Percentiles rank a stretch among this genome's conserved stretches.
phyloP scores from a whole-genome alignment of 805 yeast species.

The baker's yeast (Saccharomyces cerevisiae) region DNA sequence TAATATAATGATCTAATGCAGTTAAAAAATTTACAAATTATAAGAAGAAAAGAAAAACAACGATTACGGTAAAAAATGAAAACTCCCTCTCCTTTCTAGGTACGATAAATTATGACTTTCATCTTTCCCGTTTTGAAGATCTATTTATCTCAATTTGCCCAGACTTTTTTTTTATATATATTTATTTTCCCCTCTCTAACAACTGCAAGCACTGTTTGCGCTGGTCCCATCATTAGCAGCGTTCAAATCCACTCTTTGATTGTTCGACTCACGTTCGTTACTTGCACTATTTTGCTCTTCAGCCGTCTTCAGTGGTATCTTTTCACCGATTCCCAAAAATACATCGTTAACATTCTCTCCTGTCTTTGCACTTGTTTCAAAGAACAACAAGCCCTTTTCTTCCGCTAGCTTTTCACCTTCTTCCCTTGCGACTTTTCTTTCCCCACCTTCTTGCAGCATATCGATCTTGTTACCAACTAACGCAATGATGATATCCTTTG shows the following conservation, averaged over 20 bases:
- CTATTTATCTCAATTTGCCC: background rate
- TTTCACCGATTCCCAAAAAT: slow-evolving; percentile 79
- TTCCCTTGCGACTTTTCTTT: slow-evolving; percentile 69
- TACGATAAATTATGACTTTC: background rate
- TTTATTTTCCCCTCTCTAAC: slow-evolving; percentile 12
- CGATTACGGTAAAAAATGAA: background rate
- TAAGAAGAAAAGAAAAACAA: background rate
- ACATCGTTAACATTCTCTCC: slow-evolving; percentile 85
- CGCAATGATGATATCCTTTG: slow-evolving; percentile 86
- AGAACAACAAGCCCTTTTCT: slow-evolving; percentile 83
- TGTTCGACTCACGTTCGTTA: slow-evolving; percentile 20
- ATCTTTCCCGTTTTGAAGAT: background rate
- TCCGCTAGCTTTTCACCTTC: slow-evolving; percentile 85
- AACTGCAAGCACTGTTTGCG: slow-evolving; percentile 26
- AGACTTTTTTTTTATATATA: background rate
- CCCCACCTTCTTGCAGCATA: slow-evolving; percentile 43
- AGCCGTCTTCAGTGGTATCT: slow-evolving; percentile 50
- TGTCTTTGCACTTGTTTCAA: slow-evolving; percentile 91
- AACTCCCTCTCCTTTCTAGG: background rate
- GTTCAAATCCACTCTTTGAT: slow-evolving; percentile 30
- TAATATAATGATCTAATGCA: background rate
- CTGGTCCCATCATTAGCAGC: slow-evolving; percentile 27
- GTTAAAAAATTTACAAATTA: background rate
- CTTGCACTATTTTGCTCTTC: slow-evolving; percentile 18
- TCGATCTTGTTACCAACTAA: slow-evolving; percentile 90